Evolutionary conservation across 2,329 filamentous ascomycete species (phyloP).

Genomic region (Biscogniauxia mediterranea): DNA sequence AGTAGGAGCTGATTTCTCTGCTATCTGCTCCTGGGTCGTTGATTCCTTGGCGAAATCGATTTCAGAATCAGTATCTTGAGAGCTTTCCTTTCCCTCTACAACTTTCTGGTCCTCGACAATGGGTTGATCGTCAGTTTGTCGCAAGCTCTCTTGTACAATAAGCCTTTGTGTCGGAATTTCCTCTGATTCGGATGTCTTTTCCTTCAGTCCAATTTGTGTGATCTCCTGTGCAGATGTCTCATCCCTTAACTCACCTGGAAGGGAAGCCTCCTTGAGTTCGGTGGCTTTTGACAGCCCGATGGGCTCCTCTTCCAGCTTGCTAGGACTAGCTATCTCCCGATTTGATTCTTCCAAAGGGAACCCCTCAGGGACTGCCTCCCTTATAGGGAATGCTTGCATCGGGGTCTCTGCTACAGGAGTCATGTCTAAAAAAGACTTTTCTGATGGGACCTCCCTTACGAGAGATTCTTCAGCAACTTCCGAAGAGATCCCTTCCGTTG

Average conservation of each 20-base stretch:
- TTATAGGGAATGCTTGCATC: not conserved
- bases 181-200: not conserved
- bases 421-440: not conserved
- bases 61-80: conserved; percentile 13
- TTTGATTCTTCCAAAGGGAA: not conserved
- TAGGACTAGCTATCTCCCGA: not conserved
- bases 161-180: not conserved
- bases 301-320: not conserved
- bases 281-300: not conserved
- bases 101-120: conserved; percentile 7
- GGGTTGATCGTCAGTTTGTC: conserved; percentile 5
- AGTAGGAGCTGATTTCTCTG: conserved; percentile 14
- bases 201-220: not conserved
- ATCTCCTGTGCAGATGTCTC: not conserved
- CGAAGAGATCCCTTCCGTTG: not conserved
- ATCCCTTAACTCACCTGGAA: not conserved
- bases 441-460: no score
- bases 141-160: not conserved
- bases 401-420: conserved; percentile 1
- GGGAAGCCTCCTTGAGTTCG: not conserved
- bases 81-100: conserved; percentile 4
- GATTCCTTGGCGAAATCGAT: conserved; percentile 37
- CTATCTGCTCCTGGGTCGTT: conserved; percentile 41
- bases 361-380: not conserved
- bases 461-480: not conserved